A percentile compares a stretch with the other conserved stretches of the same genome.
Evolutionary conservation across 768 basidiomycete species (phyloP).

Genomic region (Inosperma sp.): DNA sequence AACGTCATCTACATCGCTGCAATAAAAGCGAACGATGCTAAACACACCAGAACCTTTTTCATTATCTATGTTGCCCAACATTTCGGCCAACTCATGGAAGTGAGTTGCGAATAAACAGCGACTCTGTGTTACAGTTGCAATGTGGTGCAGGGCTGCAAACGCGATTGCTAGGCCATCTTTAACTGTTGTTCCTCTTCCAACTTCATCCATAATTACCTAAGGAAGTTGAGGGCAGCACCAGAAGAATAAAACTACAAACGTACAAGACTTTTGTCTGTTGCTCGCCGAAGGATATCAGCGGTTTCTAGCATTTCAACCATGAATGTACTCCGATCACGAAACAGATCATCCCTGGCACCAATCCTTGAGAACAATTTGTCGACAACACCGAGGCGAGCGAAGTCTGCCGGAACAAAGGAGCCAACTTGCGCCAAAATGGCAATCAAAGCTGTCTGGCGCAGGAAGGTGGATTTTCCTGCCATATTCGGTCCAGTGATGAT

Average conservation of each 20-base stretch:
- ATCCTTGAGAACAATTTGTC: slow-evolving; percentile 93
- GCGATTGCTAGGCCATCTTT: slow-evolving; percentile 92
- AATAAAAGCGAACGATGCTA: slow-evolving; percentile 73
- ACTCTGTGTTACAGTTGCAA: slow-evolving; percentile 64
- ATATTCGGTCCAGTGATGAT: slow-evolving; percentile 93
- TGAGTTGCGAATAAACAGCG: slow-evolving; percentile 97
- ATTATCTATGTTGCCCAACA: slow-evolving; percentile 60
- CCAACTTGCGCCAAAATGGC: slow-evolving; percentile 88
- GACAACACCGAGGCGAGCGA: slow-evolving; percentile 75
- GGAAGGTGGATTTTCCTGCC: slow-evolving; percentile 90
- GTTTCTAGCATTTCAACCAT: slow-evolving; percentile 99
- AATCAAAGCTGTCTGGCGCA: slow-evolving; percentile 89
- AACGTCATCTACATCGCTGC: slow-evolving; percentile 80
- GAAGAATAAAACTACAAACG: slow-evolving; percentile 21
- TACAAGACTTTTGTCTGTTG: slow-evolving; percentile 81
- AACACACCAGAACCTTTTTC: slow-evolving; percentile 46
- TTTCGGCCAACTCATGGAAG: slow-evolving; percentile 88
- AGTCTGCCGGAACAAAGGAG: slow-evolving; percentile 88
- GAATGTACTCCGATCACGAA: slow-evolving; percentile 90
- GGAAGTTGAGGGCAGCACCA: not conserved
- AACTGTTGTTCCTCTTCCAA: slow-evolving; percentile 93
- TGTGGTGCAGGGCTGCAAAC: slow-evolving; percentile 83
- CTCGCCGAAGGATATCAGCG: slow-evolving; percentile 80
- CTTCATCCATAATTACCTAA: slow-evolving; percentile 99
- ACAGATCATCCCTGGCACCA: slow-evolving; percentile 93